A percentile compares a stretch with the other conserved stretches of the same genome.
Evolutionary conservation across 2,329 filamentous ascomycete genomes (phyloP).

Genomic region (Penicillium expansum): DNA sequence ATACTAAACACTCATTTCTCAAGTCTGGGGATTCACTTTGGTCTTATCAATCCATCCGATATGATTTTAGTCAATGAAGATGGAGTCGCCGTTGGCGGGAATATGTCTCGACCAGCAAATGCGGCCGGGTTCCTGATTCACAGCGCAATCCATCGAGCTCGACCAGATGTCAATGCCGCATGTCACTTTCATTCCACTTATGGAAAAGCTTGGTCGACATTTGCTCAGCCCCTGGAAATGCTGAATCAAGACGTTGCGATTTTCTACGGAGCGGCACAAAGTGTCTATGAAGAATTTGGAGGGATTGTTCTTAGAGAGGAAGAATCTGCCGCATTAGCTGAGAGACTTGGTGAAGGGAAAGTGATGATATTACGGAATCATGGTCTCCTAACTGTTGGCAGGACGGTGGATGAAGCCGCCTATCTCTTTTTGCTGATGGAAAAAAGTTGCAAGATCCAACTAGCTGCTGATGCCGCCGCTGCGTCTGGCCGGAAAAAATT

Average conservation of each 20-base stretch:
- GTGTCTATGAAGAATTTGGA: slow-evolving; percentile 16
- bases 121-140: slow-evolving; percentile 50
- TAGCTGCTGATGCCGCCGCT: slow-evolving; percentile 65
- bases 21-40: slow-evolving; percentile 45
- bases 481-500: slow-evolving; percentile 52
- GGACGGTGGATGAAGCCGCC: slow-evolving; percentile 70
- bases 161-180: slow-evolving; percentile 52
- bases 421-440: slow-evolving; percentile 69
- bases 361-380: slow-evolving; percentile 69
- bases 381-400: slow-evolving; percentile 67
- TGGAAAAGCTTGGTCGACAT: slow-evolving; percentile 44
- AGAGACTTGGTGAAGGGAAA: slow-evolving; percentile 60
- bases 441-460: slow-evolving; percentile 65
- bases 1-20: too few relatives aligned
- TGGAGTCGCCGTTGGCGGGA: slow-evolving; percentile 42
- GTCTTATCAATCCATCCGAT: slow-evolving; percentile 42
- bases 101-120: slow-evolving; percentile 37
- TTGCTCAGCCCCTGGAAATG: slow-evolving; percentile 45
- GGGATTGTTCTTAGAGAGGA: slow-evolving; percentile 55
- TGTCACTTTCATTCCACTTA: slow-evolving; percentile 47
- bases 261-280: slow-evolving; percentile 51
- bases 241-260: slow-evolving; percentile 55
- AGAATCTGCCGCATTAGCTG: slow-evolving; percentile 64
- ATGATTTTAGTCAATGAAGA: slow-evolving; percentile 47
- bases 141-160: slow-evolving; percentile 50